These are phyloP conservation scores for Claviceps spartinae DNA, from an alignment of 2,329 filamentous ascomycete species.

Conservation along the genomic window DNA sequence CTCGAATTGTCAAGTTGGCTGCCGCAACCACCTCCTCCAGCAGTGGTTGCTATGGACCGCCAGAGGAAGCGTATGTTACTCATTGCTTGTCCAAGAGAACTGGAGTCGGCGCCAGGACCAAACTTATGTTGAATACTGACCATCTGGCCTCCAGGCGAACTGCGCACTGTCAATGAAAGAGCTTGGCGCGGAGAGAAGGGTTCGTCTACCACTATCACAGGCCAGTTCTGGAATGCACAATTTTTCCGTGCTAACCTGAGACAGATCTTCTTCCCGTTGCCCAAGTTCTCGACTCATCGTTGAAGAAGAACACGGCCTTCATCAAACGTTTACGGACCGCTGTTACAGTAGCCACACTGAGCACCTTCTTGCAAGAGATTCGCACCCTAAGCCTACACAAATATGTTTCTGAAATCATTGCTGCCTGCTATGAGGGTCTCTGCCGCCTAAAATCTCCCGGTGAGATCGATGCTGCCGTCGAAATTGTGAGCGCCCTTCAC, in stretches of 20 bases:
- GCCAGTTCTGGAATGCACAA: constrained; percentile 7
- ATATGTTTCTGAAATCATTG: constrained; percentile 93
- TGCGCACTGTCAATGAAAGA: constrained; percentile 75
- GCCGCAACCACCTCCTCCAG: not conserved
- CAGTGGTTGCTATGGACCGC: constrained; percentile 5
- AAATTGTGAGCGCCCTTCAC: constrained; percentile 89
- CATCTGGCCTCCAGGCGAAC: constrained; percentile 49
- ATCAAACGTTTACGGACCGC: constrained; percentile 91
- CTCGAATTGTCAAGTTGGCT: not conserved
- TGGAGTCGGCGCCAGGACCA: not conserved
- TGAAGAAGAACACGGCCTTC: constrained; percentile 97
- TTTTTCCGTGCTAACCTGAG: not conserved
- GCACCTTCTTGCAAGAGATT: constrained; percentile 81
- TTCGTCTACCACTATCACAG: constrained; percentile 24
- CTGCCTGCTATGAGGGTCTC: constrained; percentile 86
- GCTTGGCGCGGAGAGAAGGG: constrained; percentile 85
- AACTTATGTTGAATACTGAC: constrained; percentile 7
- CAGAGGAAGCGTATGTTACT: constrained; percentile 5
- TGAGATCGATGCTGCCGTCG: constrained; percentile 84
- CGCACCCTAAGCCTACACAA: constrained; percentile 84
- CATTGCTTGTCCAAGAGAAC: not conserved
- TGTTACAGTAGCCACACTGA: constrained; percentile 63
- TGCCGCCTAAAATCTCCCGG: constrained; percentile 81
- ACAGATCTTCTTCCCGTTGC: constrained; percentile 66
- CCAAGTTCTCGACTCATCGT: constrained; percentile 75